These are phyloP conservation scores for Ogataea zsoltii DNA, from an alignment of 805 yeast genomes.

Conservation along the genomic window DNA sequence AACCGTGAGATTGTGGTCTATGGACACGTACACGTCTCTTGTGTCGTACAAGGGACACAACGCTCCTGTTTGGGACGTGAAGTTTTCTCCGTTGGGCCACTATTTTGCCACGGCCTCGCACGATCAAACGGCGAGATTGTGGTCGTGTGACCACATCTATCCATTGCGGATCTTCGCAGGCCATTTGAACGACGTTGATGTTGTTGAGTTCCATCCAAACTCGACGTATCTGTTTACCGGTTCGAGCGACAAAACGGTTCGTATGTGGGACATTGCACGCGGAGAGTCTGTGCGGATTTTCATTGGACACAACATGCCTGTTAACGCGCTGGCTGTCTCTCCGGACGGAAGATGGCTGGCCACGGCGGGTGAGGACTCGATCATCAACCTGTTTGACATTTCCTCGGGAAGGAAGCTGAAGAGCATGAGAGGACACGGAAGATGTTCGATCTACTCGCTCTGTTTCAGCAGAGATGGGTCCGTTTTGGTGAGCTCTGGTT, in stretches of 20 bases:
- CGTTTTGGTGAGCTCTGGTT: conserved; percentile 86
- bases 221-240: conserved; percentile 95
- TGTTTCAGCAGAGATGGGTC: conserved; percentile 86
- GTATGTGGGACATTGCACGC: conserved; percentile 95
- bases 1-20: conserved; percentile 90
- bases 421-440: conserved; percentile 93
- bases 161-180: conserved; percentile 97
- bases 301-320: conserved; percentile 89
- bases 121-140: conserved; percentile 94
- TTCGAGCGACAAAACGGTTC: conserved; percentile 88
- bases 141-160: conserved; percentile 98
- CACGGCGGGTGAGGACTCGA: conserved; percentile 89
- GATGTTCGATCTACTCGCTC: conserved; percentile 80
- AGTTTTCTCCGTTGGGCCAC: conserved; percentile 92
- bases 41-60: conserved; percentile 96
- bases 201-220: conserved; percentile 94
- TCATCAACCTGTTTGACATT: conserved; percentile 89
- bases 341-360: conserved; percentile 98
- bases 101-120: conserved; percentile 98
- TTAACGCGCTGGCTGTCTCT: conserved; percentile 81
- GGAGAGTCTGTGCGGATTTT: conserved; percentile 91
- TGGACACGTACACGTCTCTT: conserved; percentile 84
- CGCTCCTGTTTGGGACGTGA: conserved; percentile 97
- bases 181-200: conserved; percentile 93
- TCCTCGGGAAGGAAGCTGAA: conserved; percentile 88